Evolutionary conservation across 805 yeast genomes (phyloP), one percentile per base, ranked within the genome.

Genomic region (Saturnispora dispora): DNA sequence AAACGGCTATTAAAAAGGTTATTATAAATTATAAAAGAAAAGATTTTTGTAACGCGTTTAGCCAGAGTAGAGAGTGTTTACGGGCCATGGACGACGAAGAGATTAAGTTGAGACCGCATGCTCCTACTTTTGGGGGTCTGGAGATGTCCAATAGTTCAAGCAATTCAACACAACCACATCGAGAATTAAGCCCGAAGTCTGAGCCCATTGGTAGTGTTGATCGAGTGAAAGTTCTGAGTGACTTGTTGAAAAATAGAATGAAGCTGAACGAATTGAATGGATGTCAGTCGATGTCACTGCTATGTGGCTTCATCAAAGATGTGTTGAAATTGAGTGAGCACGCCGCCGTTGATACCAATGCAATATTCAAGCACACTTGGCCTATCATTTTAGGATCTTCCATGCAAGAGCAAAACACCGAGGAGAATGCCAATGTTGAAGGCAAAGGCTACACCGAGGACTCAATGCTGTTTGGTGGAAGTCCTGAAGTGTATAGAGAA

Each of bases 161-260:
- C 25, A 43, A 52, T 13, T 42, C 49, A 8, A 43, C 15, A 35
- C 49, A n/a, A 39, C 50, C 7, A 23, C 28, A 7, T 28, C 60
- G 4, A 48, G 42, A 22, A 9, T 36, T 23, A 17, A 9, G 35
- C 35, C 17, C 30, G n/a, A 45, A 30, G 32, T 27, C 47, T 36
- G 33, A 32, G 28, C 36, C 43, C 5, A 43, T 46, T 32, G 33
- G 32, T 5, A 25, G 17, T 27, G 42, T 64, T 3, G 53, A 78
- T 65, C 32, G 71, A 58, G 60, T 67, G 60, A 57, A 70, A 51
- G 50, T 71, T 63, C 30, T 62, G 33, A 25, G 57, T 20, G 36
- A 59, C 55, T 48, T 54, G 17, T 39, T 65, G 47, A 52, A 54
- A 23, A 52, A 51, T 51, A 45, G 65, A 3, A 52, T 43, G 7